Base-by-base conservation (phyloP, 2,329 filamentous ascomycete genomes). In the Arthrobotrys conoides region DNA sequence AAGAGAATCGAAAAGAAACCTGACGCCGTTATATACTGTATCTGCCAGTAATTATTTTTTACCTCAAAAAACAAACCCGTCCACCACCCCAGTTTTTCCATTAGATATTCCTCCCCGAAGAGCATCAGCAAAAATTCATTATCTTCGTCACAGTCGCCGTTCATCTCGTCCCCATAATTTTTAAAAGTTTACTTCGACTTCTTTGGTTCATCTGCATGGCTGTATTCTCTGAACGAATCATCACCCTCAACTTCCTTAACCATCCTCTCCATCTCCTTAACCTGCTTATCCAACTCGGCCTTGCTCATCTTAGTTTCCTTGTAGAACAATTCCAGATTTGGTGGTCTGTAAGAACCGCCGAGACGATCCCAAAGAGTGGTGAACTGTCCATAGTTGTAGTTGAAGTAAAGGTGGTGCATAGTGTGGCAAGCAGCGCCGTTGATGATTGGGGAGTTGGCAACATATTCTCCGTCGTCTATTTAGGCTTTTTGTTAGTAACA, bases 401-500 rank as follows among this genome's bases (percentile, higher is more conserved):
- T 92, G 87, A 93, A 93, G 85, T 93, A 92, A 46, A 94, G 85
- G 84, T 97, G 95, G 85, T 98, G 95, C 88, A 94, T 90, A 22
- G 92, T 93, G 85, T 97, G 95, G 87, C 95, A 97, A 30, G 95
- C 95, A 12, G 95, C 94, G 65, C 95, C 95, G 84, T 98, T 98
- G 85, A 97, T 90, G 81, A 97, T 85, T n/a, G 93, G 92, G 83
- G 91, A 93, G 86, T 97, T 92, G 83, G 93, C 91, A 16, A 96
- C 89, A 84, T 97, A 97, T 86, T 98, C 95, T 83, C 95, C 95
- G 83, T 98, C 95, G 85, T 98, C 90, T 84, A 27, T 61, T 61
- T 27, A 57, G n/a, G 44, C 55, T 36, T 20, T 16, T 24, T n/a
- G 53, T 69, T 69, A 69, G 65, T 12, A 4, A 59, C 18, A 27